A percentile compares a stretch with the other conserved stretches of the same genome.
Evolutionary conservation across 2,329 filamentous ascomycete genomes (phyloP).

Genomic region (Alternaria ethzedia): DNA sequence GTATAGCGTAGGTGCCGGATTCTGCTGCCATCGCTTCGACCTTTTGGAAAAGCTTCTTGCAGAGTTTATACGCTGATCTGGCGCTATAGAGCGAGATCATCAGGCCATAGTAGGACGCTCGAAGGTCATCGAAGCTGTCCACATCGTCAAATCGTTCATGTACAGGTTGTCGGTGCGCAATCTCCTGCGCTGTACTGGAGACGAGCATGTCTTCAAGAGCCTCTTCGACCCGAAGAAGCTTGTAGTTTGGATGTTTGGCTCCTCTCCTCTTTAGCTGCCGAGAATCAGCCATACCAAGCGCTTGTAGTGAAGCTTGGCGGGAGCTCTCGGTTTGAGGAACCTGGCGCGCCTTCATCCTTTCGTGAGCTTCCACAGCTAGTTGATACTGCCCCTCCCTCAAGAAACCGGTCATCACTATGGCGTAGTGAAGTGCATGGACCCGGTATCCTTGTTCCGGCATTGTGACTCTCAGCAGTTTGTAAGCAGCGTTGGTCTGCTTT

Average conservation of each 20-base stretch:
- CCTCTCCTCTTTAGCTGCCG: slow-evolving; percentile 18
- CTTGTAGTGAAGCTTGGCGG: slow-evolving; percentile 48
- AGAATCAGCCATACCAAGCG: slow-evolving; percentile 30
- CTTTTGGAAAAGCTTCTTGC: slow-evolving; percentile 35
- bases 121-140: slow-evolving; percentile 51
- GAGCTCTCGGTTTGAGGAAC: slow-evolving; percentile 52
- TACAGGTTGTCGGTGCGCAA: slow-evolving; percentile 35
- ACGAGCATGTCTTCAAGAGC: slow-evolving; percentile 35
- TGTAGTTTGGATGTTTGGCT: slow-evolving; percentile 20
- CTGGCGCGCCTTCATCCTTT: slow-evolving; percentile 49
- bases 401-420: slow-evolving; percentile 60
- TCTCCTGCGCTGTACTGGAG: slow-evolving; percentile 35
- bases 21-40: slow-evolving; percentile 24
- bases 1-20: slow-evolving; percentile 22
- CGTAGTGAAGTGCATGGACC: slow-evolving; percentile 59
- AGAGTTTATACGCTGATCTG: slow-evolving; percentile 53
- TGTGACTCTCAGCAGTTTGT: slow-evolving; percentile 58
- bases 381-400: slow-evolving; percentile 49
- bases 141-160: slow-evolving; percentile 28
- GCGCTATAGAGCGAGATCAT: slow-evolving; percentile 63
- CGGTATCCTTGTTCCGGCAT: slow-evolving; percentile 57
- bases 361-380: slow-evolving; percentile 59
- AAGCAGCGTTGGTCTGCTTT: slow-evolving; percentile 62
- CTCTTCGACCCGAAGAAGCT: slow-evolving; percentile 34
- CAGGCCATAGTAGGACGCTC: slow-evolving; percentile 61